Base-by-base conservation (phyloP, 306 rosid genomes). In the Delonix regia region DNA sequence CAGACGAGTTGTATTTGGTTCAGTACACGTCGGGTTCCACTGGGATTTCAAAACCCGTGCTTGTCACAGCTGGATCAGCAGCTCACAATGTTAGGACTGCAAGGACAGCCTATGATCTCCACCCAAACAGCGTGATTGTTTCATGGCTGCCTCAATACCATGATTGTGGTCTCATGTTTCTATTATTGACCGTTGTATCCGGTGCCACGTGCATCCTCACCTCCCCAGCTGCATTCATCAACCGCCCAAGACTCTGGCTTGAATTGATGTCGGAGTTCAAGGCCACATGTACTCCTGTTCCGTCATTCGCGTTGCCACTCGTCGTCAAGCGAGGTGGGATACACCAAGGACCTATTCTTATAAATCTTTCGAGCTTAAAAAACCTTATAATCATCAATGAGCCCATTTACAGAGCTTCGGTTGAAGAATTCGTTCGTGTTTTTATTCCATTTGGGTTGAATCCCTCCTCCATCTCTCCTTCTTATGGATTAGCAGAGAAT, bases 61-160 rank as follows among this genome's bases (percentile, higher is more conserved):
- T 94, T 7, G 88, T 92, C 2, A 85, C 93, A 0, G 86, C 96
- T 2, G 98, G 94, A 0, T 88, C 96, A 2, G 97, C 96, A 0
- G 89, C 93, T 63, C 96, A 94, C 69, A 92, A 94, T 21, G 96
- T 87, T 2, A 85, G 98, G 13, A 53, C 83, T 0, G 97, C 90
- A 0, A 89, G 98, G 16, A 87, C 78, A 76, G 89, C 96, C 70
- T 92, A 94, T 12, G 94, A 94, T 79, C 89, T 94, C 51, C 92
- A 94, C 53, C 94, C 94, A 3, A 89, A 85, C 84, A 80, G 88
- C 25, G 72, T 83, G 16, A 85, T 90, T 6, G 92, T 88, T 12
- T 94, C 98, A 0, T 94, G 97, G 98, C 80, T 94, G 11, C 98
- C 98, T 18, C 98, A 94, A 48, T 90, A 89, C 75, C 97, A 92